Evolutionary conservation across 257 asterid genomes (phyloP), one percentile per base, ranked within the genome.

Genomic region (Solanum sejunctum): DNA sequence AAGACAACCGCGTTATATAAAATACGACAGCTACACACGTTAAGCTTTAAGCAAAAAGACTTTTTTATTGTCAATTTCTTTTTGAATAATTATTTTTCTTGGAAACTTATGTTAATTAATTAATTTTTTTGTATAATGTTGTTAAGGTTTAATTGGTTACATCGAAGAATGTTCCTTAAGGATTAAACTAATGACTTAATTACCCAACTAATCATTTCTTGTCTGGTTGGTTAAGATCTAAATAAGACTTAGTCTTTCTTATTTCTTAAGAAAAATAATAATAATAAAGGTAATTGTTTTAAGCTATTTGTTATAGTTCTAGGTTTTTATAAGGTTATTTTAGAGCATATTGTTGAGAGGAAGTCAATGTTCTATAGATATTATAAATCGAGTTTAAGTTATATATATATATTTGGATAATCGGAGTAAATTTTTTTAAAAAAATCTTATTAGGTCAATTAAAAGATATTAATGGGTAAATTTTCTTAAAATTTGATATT

Each of bases 1-100:
- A 83, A 10, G 63, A 60, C 36, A 23, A 86, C 86, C 90, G 91
- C 79, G 90, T 88, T 23, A 78, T 78, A 5, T 78, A 10, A 20
- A 12, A 10, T 75, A 56, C 47, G 80, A 75, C 69, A 23, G 32
- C 85, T 32, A 86, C 85, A 43, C 55, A 45, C 87, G 26, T 78
- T 51, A 15, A 47, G 39, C 8, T 47, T 77, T 23, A 15, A 10
- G 49, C 61, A 23, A 26, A 77, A 17, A 52, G 26, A 16, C 17
- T 78, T 78, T 51, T 54, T 60, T 60, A 3, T 78, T 28, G 83
- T 78, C 64, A 51, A 49, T 45, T 0, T 43, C 39, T 3, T 49
- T 49, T 49, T 10, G 47, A 78, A 52, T 7, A 16, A 26, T 52
- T 26, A 16, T 52, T 51, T 10, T 23, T 52, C 26, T 49, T 51